Conservation (phyloP, 495 filamentous ascomycete genomes). For the Aspergillus haitiensis region DNA sequence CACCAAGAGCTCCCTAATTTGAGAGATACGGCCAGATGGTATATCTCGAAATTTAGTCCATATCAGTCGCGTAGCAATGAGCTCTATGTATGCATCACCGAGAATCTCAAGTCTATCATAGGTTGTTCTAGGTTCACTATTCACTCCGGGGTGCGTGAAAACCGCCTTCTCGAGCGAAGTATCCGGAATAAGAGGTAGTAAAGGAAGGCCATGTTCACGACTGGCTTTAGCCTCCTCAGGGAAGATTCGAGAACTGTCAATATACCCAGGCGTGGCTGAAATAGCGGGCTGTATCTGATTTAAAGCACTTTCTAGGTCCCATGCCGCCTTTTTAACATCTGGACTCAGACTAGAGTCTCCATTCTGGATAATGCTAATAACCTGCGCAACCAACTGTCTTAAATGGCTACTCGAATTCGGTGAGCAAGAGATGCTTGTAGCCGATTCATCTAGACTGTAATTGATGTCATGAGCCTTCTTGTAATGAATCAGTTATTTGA, state of each 20-base stretch:
- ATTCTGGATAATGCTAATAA: background rate
- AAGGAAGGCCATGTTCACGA: conserved; percentile 36
- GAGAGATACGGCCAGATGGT: conserved; percentile 58
- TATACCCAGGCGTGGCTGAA: background rate
- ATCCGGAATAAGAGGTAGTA: conserved; percentile 60
- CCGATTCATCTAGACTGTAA: background rate
- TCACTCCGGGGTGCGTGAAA: conserved; percentile 65
- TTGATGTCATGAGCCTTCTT: background rate
- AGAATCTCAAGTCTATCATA: conserved; percentile 77
- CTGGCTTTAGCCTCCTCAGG: background rate
- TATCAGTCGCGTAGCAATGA: conserved; percentile 65
- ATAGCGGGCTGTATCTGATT: background rate
- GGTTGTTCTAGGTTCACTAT: conserved; percentile 31
- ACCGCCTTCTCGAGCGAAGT: conserved; percentile 56
- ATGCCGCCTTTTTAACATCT: background rate
- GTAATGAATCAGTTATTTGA: conserved; percentile 2
- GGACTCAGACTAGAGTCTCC: background rate
- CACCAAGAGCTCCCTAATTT: conserved; percentile 67
- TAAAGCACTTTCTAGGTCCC: background rate
- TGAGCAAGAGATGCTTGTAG: background rate
- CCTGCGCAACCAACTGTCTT: background rate
- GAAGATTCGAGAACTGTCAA: background rate
- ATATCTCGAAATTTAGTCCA: conserved; percentile 61
- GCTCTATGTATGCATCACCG: conserved; percentile 72
- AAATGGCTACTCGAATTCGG: background rate